Base-by-base conservation (phyloP, 495 filamentous ascomycete genomes). In the Jackrogersella multiformis region DNA sequence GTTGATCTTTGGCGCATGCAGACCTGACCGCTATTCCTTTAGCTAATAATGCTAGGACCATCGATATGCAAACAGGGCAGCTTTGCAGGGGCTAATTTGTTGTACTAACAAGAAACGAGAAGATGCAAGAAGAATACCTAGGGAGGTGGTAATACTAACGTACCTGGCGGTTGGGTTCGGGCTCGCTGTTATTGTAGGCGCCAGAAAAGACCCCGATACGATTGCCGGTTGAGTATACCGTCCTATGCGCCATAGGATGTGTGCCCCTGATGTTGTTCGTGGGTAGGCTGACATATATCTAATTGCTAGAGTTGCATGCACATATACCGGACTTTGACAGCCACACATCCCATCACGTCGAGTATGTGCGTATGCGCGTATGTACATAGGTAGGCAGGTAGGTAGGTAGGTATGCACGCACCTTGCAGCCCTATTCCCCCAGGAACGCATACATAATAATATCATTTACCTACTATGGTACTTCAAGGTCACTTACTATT, bases 121-220 rank as follows among this genome's bases (percentile, higher is more conserved):
- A 28, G 42, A 68, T 38, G 36, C n/a, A 6, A 61, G 15, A 56
- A 23, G 32, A 44, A 38, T 16, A n/a, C n/a, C n/a, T 20, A 57
- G 39, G 51, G 24, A 53, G 49, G 32, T 13, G 55, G 41, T 23
- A 21, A n/a, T n/a, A n/a, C n/a, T n/a, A n/a, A 60, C 49, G 66
- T 59, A 52, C 66, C 52, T 58, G 51, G 18, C 18, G 44, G 5
- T 56, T 70, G 61, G 61, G 58, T 58, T 66, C 56, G 61, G 56
- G 21, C 20, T 62, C 56, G 44, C 23, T 61, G 16, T 42, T 49
- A 24, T 26, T 56, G 45, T 61, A 66, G 67, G 67, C 56, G 56
- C 57, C 66, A 65, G 67, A 66, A 70, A 70, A 66, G 67, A 24
- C 30, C 61, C 67, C 67, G 67, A 70, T 44, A 30, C 61, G 67